Evolutionary conservation across 768 basidiomycete species (phyloP).

Genomic region (Fomitopsis pulvina): DNA sequence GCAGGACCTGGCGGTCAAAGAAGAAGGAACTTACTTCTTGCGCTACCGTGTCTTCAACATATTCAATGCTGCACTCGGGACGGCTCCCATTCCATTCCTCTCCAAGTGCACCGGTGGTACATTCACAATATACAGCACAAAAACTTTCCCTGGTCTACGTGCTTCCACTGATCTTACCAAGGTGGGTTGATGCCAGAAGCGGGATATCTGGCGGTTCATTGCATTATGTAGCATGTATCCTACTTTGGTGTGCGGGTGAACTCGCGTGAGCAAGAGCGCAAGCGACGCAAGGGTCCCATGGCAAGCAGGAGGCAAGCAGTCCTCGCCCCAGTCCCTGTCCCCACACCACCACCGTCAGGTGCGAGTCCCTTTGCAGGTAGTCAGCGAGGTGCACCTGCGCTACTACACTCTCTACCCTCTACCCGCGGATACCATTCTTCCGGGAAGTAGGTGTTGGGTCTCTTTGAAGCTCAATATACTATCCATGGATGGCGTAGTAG

Average conservation of each 20-base stretch:
- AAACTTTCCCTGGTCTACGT: slow-evolving; percentile 61
- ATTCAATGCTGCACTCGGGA: slow-evolving; percentile 31
- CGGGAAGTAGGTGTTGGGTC: too few species aligned
- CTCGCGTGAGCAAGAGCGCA: background rate
- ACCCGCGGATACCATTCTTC: too few species aligned
- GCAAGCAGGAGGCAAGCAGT: too few species aligned
- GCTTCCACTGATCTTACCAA: slow-evolving; percentile 65
- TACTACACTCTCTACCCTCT: too few species aligned
- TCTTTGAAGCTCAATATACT: too few species aligned
- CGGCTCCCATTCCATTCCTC: slow-evolving; percentile 36
- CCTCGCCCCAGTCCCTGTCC: too few species aligned
- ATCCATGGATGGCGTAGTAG: too few species aligned
- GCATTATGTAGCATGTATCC: slow-evolving; percentile 31
- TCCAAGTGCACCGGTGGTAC: slow-evolving; percentile 60
- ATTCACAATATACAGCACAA: slow-evolving; percentile 65
- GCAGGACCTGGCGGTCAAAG: slow-evolving; percentile 67
- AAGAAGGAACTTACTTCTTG: slow-evolving; percentile 58
- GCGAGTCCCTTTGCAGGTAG: too few species aligned
- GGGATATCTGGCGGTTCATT: background rate
- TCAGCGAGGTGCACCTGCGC: too few species aligned
- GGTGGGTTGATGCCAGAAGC: slow-evolving; percentile 27
- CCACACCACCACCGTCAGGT: too few species aligned
- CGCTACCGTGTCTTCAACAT: slow-evolving; percentile 66
- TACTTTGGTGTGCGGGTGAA: background rate
- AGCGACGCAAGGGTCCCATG: background rate